Conservation (phyloP, 108 stramenopile species). For the Cyclotella cryptica region DNA sequence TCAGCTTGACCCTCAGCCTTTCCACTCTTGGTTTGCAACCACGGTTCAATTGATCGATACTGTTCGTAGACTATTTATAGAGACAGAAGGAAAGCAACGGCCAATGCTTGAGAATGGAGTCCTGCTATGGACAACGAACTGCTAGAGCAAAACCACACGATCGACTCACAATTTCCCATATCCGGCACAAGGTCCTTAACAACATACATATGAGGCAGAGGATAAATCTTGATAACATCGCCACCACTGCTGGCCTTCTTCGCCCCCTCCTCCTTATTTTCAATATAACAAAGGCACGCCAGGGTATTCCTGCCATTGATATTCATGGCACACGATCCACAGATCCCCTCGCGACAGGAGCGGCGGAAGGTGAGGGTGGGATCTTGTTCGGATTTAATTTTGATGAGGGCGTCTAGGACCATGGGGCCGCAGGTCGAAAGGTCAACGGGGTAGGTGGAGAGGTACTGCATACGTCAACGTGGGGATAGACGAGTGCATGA, state of each 20-base stretch:
- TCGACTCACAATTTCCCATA: slow-evolving; percentile 87
- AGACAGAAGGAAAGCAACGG: background rate
- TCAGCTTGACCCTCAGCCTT: slow-evolving; percentile 88
- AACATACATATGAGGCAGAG: slow-evolving; percentile 99
- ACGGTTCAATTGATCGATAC: slow-evolving; percentile 97
- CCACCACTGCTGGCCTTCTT: slow-evolving; percentile 43
- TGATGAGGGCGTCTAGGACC: slow-evolving; percentile 97
- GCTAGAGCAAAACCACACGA: background rate
- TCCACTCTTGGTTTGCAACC: slow-evolving; percentile 88
- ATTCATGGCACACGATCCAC: slow-evolving; percentile 99
- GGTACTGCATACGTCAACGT: slow-evolving; percentile 41
- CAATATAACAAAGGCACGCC: slow-evolving; percentile 96
- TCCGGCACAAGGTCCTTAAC: slow-evolving; percentile 98
- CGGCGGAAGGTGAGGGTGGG: slow-evolving; percentile 97
- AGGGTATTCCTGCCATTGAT: slow-evolving; percentile 97
- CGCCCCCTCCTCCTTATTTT: slow-evolving; percentile 48
- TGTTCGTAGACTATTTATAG: slow-evolving; percentile 88
- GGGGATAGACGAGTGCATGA: background rate
- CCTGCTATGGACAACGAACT: background rate
- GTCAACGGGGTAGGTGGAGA: slow-evolving; percentile 94
- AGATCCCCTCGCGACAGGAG: slow-evolving; percentile 98
- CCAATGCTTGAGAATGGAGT: background rate
- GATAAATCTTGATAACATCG: slow-evolving; percentile 93
- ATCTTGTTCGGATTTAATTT: slow-evolving; percentile 98
- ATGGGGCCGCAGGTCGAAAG: slow-evolving; percentile 97